These are phyloP conservation scores for Mycosphaerella sp. DNA, from an alignment of 2,329 filamentous ascomycete genomes.

Conservation along the genomic window DNA sequence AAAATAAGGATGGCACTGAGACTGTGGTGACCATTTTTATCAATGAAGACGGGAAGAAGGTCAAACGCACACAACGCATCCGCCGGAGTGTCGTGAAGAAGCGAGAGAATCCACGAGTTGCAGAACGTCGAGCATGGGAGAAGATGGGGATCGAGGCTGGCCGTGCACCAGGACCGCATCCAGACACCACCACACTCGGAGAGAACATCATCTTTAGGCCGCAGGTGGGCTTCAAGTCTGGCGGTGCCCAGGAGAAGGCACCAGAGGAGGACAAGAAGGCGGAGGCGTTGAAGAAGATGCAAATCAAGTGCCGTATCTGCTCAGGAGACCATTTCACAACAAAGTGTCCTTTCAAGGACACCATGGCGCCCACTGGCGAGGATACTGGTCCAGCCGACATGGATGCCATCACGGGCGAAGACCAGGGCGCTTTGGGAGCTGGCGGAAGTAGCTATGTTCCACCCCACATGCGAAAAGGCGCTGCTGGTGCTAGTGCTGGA, in stretches of 20 bases:
- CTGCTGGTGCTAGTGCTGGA: conserved; percentile 56
- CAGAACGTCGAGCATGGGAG: conserved; percentile 83
- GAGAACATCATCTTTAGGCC: conserved; percentile 99
- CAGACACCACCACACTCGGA: conserved; percentile 85
- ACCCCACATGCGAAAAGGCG: conserved; percentile 75
- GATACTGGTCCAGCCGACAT: conserved; percentile 41
- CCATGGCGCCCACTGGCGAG: conserved; percentile 76
- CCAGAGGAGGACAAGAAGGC: conserved; percentile 66
- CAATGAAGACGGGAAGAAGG: conserved; percentile 90
- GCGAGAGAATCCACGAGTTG: conserved; percentile 94
- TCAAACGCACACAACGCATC: conserved; percentile 95
- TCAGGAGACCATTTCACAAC: conserved; percentile 98
- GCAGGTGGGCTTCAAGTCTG: conserved; percentile 87
- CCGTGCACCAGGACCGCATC: conserved; percentile 72
- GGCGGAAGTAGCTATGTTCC: conserved; percentile 79
- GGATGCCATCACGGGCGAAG: conserved; percentile 42
- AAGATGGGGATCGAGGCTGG: conserved; percentile 92
- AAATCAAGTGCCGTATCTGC: conserved; percentile 99
- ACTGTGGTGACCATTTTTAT: conserved; percentile 84
- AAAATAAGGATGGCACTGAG: conserved; percentile 98
- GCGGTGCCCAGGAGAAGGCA: conserved; percentile 67
- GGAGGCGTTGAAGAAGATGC: conserved; percentile 85
- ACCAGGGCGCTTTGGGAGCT: conserved; percentile 50
- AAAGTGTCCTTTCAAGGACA: conserved; percentile 99
- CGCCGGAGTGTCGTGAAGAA: conserved; percentile 85